Percentiles rank a stretch among this genome's conserved stretches.
phyloP scores from a whole-genome alignment of 2,329 filamentous ascomycete genomes.

The Exophiala mesophila region DNA sequence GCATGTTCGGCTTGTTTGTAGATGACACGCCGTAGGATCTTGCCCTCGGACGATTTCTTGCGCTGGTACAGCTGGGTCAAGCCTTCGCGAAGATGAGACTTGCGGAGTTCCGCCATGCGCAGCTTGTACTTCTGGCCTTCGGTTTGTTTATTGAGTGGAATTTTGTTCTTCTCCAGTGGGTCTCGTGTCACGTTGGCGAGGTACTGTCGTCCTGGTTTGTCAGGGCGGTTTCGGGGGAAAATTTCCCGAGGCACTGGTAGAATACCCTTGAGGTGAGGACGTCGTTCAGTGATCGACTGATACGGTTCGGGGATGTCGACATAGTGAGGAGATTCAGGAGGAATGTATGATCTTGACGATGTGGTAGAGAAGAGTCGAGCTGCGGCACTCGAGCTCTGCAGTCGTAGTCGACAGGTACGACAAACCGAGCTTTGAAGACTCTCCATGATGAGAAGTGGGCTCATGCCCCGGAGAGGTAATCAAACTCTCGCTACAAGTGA shows the following conservation, averaged over 20 bases:
- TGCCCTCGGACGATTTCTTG: conserved; percentile 46
- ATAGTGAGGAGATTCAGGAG: conserved; percentile 82
- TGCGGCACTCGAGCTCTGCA: conserved; percentile 4
- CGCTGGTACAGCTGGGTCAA: conserved; percentile 65
- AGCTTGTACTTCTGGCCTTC: conserved; percentile 57
- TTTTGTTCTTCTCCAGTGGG: conserved; percentile 35
- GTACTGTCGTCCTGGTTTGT: conserved; percentile 53
- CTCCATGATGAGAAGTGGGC: conserved; percentile 12
- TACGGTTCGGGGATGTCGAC: conserved; percentile 72
- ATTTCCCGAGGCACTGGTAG: conserved; percentile 78
- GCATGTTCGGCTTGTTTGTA: conserved; percentile 48
- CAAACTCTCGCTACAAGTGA: too few species aligned
- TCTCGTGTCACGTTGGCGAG: conserved; percentile 55
- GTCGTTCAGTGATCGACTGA: conserved; percentile 32
- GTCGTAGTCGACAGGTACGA: conserved; percentile 22
- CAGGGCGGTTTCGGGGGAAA: conserved; percentile 58
- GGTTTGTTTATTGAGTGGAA: conserved; percentile 33
- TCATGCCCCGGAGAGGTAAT: too few species aligned
- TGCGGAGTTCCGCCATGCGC: conserved; percentile 65
- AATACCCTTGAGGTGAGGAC: conserved; percentile 60
- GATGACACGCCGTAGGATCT: conserved; percentile 39
- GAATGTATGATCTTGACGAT: conserved; percentile 46
- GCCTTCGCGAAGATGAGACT: conserved; percentile 67
- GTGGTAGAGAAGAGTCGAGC: conserved; percentile 46
- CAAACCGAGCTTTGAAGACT: conserved; percentile 20